Evolutionary conservation across 2,329 filamentous ascomycete species (phyloP).

Genomic region (Amylocarpus encephaloides): DNA sequence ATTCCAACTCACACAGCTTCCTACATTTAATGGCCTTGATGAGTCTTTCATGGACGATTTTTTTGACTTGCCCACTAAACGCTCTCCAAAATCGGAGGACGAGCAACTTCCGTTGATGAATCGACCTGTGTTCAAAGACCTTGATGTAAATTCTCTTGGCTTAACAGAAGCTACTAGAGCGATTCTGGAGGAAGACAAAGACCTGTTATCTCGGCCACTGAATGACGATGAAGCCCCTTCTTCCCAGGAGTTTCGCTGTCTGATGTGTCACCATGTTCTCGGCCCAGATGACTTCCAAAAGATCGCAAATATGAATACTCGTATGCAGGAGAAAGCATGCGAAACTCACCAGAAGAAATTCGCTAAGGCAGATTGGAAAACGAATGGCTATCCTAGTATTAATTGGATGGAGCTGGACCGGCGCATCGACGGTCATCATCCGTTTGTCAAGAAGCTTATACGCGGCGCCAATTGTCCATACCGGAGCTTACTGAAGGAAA

Average conservation of each 20-base stretch:
- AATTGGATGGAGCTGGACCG: constrained; percentile 57
- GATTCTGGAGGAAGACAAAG: constrained; percentile 5
- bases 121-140: not conserved
- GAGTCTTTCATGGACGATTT: too few relatives aligned
- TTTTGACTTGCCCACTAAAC: too few relatives aligned
- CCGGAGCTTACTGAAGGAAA: constrained; percentile 47
- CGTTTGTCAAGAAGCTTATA: constrained; percentile 53
- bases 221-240: constrained; percentile 1
- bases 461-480: constrained; percentile 51
- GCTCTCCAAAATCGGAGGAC: too few relatives aligned
- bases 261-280: constrained; percentile 60
- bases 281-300: constrained; percentile 47
- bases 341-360: constrained; percentile 51
- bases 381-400: constrained; percentile 60
- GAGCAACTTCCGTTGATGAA: too few relatives aligned
- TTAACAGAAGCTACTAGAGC: constrained; percentile 3
- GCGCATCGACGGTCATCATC: constrained; percentile 52
- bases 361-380: constrained; percentile 37
- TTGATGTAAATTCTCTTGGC: not conserved
- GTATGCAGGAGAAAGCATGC: constrained; percentile 58
- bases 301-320: constrained; percentile 49
- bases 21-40: too few relatives aligned
- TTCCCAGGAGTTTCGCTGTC: constrained; percentile 42
- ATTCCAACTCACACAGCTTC: too few relatives aligned
- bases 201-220: not conserved